These are phyloP conservation scores for Daedalea quercina DNA, from an alignment of 768 basidiomycete genomes.

Conservation along the genomic window DNA sequence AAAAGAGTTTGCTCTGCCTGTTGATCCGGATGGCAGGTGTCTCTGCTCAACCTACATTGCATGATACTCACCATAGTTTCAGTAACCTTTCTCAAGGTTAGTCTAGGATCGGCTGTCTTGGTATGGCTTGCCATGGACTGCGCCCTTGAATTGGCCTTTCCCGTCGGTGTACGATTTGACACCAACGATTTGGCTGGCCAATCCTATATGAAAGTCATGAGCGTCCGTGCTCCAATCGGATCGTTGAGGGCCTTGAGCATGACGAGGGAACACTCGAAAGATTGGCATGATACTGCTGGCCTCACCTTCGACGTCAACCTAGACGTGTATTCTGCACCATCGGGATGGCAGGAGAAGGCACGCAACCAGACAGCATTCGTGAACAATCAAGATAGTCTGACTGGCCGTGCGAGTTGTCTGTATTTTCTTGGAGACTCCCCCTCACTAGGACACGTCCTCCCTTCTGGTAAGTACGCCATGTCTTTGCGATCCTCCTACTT, in stretches of 20 bases:
- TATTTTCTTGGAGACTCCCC: slow-evolving; percentile 27
- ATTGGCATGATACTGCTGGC: slow-evolving; percentile 65
- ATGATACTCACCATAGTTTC: background rate
- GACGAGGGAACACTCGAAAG: slow-evolving; percentile 29
- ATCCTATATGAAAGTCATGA: slow-evolving; percentile 57
- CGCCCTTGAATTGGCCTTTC: slow-evolving; percentile 48
- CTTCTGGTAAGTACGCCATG: slow-evolving; percentile 14
- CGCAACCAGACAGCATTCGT: slow-evolving; percentile 60
- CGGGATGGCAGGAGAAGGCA: slow-evolving; percentile 45
- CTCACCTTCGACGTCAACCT: slow-evolving; percentile 47
- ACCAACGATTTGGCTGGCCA: slow-evolving; percentile 72
- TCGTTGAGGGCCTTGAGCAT: slow-evolving; percentile 44
- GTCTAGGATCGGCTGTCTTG: slow-evolving; percentile 45
- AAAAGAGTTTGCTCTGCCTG: slow-evolving; percentile 46
- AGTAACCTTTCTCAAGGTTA: slow-evolving; percentile 85
- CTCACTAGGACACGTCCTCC: background rate
- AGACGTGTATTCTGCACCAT: slow-evolving; percentile 65
- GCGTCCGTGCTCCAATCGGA: slow-evolving; percentile 47
- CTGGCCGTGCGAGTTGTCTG: slow-evolving; percentile 54
- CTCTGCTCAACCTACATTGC: background rate
- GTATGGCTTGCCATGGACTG: slow-evolving; percentile 48
- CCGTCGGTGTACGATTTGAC: slow-evolving; percentile 56
- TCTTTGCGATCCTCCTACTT: slow-evolving; percentile 1
- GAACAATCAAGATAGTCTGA: slow-evolving; percentile 59
- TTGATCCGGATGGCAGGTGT: slow-evolving; percentile 73